Percentiles rank a stretch among this genome's conserved stretches.
Evolutionary conservation across 805 yeast genomes (phyloP).

Genomic region (Zygosaccharomyces pseudorouxii): DNA sequence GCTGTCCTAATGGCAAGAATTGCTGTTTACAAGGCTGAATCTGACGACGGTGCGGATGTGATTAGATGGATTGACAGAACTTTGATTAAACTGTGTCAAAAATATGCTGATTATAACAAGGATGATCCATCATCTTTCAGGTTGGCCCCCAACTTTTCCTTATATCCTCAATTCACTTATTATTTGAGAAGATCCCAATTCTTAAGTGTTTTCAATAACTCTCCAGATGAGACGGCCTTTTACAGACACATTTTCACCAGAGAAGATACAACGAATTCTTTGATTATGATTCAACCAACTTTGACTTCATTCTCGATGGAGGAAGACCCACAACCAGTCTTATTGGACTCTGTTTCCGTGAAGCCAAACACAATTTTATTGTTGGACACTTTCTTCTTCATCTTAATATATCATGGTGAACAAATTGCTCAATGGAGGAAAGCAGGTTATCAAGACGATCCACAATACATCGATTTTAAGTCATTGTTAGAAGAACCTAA

Average conservation of each 20-base stretch:
- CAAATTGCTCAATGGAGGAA: constrained; percentile 95
- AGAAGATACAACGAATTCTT: constrained; percentile 87
- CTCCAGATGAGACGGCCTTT: constrained; percentile 98
- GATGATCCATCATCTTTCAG: constrained; percentile 80
- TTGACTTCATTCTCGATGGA: constrained; percentile 79
- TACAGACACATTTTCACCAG: constrained; percentile 87
- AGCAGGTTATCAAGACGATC: constrained; percentile 87
- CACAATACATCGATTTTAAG: constrained; percentile 84
- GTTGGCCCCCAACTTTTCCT: constrained; percentile 73
- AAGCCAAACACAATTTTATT: constrained; percentile 82
- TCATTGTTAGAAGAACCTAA: constrained; percentile 83
- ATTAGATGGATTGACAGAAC: constrained; percentile 93
- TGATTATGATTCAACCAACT: constrained; percentile 97
- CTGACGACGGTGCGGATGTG: constrained; percentile 89
- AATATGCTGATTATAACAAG: constrained; percentile 88
- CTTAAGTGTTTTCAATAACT: constrained; percentile 91
- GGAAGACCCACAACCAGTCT: constrained; percentile 84
- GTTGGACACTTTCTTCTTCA: constrained; percentile 94
- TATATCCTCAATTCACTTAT: constrained; percentile 94
- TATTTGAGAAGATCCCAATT: constrained; percentile 95
- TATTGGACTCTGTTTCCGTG: constrained; percentile 88
- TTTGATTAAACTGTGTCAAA: constrained; percentile 82
- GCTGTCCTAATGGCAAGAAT: constrained; percentile 90
- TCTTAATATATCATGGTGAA: constrained; percentile 91
- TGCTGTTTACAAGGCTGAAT: constrained; percentile 75